Conservation (phyloP, 2,329 filamentous ascomycete genomes). For the Tolypocladium amazonense region DNA sequence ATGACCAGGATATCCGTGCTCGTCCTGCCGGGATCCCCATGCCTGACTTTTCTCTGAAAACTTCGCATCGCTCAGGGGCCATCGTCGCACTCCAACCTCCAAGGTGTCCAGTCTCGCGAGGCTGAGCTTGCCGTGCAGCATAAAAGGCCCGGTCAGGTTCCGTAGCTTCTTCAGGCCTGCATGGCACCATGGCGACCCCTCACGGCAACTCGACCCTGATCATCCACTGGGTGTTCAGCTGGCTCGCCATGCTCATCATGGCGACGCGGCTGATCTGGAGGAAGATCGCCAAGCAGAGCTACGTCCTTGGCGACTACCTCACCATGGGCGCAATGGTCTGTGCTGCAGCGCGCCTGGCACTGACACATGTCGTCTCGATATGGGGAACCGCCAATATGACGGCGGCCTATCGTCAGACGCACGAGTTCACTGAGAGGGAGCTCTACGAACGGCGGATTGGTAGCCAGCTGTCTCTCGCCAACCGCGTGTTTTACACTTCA, state of each 20-base stretch:
- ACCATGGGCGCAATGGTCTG: constrained; percentile 29
- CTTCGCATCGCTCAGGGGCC: background rate
- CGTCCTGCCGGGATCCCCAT: background rate
- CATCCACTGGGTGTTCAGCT: constrained; percentile 15
- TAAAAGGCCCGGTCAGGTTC: background rate
- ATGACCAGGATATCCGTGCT: background rate
- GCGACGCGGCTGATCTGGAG: constrained; percentile 8
- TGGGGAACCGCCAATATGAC: constrained; percentile 26
- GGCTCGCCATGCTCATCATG: constrained; percentile 12
- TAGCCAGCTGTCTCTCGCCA: constrained; percentile 21
- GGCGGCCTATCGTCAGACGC: constrained; percentile 6
- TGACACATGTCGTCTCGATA: constrained; percentile 22
- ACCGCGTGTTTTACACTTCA: constrained; percentile 21
- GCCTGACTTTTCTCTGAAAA: background rate
- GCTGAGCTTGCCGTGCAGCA: background rate
- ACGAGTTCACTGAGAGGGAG: constrained; percentile 16
- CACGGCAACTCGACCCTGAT: constrained; percentile 4
- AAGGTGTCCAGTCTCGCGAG: background rate
- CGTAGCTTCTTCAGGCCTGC: background rate
- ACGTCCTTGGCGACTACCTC: constrained; percentile 11
- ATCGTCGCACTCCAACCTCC: background rate
- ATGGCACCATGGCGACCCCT: background rate
- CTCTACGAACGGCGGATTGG: constrained; percentile 22
- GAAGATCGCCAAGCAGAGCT: constrained; percentile 9
- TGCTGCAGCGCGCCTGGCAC: constrained; percentile 10